Evolutionary conservation across 345 rosid genomes (phyloP), one percentile per base, ranked within the genome.

Genomic region (Eucalyptus camaldulensis): DNA sequence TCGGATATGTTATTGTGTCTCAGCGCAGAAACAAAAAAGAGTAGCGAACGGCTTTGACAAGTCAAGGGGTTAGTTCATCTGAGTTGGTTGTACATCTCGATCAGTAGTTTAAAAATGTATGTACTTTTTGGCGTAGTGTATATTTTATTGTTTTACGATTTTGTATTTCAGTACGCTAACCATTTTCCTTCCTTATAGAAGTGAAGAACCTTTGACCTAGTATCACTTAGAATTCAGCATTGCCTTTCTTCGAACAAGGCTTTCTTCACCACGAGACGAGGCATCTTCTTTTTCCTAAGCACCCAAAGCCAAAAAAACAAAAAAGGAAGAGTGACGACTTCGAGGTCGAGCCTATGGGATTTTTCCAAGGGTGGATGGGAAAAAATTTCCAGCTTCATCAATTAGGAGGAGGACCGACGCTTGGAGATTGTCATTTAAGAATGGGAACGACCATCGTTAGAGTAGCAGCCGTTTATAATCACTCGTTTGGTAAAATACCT

Each of bases 21-120:
- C 76, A 67, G 76, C 76, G 5, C 40, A 8, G 21, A 67, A 15
- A 31, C 40, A 7, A 69, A 87, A 45, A 54, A 69, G 87, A 69
- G 17, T 8, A 3, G 80, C 80, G 80, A 69, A 31, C 80, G 80
- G 19, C 80, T 69, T 3, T 15, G 24, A 69, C 5, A 33, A 69
- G 24, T 69, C 91, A 93, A 91, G 88, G 93, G 91, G 90, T 89
- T 92, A 92, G 90, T 91, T 90, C 89, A 51, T 51, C 22, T 51
- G 7, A 51, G 56, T 21, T 54, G 94, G 97, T 85, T 95, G 95
- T 86, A 90, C 96, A 88, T 94, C 99, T 85, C 94, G 99, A 96
- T 96, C 97, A 80, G 96, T 94, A 65, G 17, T 29, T 65, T 7
- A 29, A 54, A 1, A 21, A 54, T 54, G 60, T 22, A 22, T 54